Evolutionary conservation across 2,329 filamentous ascomycete genomes (phyloP).

Genomic region (Aspergillus sp.): DNA sequence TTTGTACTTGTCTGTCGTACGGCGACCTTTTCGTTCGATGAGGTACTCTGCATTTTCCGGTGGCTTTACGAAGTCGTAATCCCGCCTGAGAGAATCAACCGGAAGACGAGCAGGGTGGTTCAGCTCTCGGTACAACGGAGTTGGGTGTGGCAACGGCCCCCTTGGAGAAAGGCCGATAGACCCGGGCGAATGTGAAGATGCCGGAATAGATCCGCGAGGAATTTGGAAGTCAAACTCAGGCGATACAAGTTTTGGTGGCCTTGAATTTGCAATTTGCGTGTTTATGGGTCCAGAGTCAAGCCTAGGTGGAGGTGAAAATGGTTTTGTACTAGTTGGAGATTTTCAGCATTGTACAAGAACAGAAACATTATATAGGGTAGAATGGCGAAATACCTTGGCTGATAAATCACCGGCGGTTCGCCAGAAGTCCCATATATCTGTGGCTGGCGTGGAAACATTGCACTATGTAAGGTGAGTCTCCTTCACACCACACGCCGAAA

Average conservation of each 20-base stretch:
- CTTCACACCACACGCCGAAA: background rate
- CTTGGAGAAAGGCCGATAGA: conserved; percentile 32
- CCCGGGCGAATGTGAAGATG: conserved; percentile 28
- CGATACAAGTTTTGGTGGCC: conserved; percentile 22
- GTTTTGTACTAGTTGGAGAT: conserved; percentile 30
- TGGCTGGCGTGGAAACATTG: conserved; percentile 30
- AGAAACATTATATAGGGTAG: conserved; percentile 5
- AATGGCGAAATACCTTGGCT: conserved; percentile 34
- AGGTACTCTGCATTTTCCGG: conserved; percentile 37
- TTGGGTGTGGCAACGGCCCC: conserved; percentile 28
- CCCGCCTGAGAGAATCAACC: conserved; percentile 32
- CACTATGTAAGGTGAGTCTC: conserved; percentile 28
- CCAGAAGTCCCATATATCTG: conserved; percentile 29
- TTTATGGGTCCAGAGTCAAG: conserved; percentile 30
- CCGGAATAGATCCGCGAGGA: conserved; percentile 29
- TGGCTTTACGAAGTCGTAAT: conserved; percentile 31
- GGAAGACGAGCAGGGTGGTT: conserved; percentile 32
- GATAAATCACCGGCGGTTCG: conserved; percentile 33
- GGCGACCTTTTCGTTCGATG: conserved; percentile 36
- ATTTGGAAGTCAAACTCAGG: conserved; percentile 33
- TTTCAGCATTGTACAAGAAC: conserved; percentile 15
- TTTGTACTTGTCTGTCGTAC: conserved; percentile 32
- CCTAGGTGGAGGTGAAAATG: conserved; percentile 27
- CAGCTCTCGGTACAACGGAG: conserved; percentile 35
- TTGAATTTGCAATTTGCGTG: conserved; percentile 23